Evolutionary conservation across 805 yeast genomes (phyloP), one percentile per base, ranked within the genome.

Genomic region (Saturnispora besseyi): DNA sequence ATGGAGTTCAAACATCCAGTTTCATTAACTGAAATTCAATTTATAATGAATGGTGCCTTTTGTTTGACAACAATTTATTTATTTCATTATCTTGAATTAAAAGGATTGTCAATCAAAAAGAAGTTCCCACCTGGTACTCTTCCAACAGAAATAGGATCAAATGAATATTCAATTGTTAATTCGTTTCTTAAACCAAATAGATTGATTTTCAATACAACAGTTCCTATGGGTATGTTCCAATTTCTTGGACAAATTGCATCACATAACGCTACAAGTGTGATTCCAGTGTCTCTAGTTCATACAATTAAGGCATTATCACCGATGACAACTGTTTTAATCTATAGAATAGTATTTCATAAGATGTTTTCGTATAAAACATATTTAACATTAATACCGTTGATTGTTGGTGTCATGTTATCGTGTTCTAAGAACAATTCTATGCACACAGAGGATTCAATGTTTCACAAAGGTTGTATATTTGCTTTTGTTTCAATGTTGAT

Each of bases 181-280:
- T 64, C 68, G 31, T 78, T 84, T 55, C 56, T 83, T 13, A 68
- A 66, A 22, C 93, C 95, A 24, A 71, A 79, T 2, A 56, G 63
- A 44, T 60, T 72, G 46, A 70, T 83, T 32, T 57, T 86, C 13
- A 60, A 70, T 45, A 82, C 88, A 12, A 87, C 96, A 0, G 77
- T 87, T 22, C 98, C 98, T 18, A 88, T 91, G 96, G 98, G 97
- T 7, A 71, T 82, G 53, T 93, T 91, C 69, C 98, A 91, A 70
- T 86, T 91, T 57, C 71, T 83, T 21, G 99, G 98, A 21, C 98
- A 91, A 65, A 80, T 90, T 54, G 79, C 95, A 12, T 79, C 95
- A 7, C 96, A 90, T 63, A 85, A 86, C 62, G 91, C 98, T n/a
- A 89, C 96, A 2, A 77, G 90, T 2, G 66, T 86, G 53, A 87